Evolutionary conservation across 495 filamentous ascomycete genomes (phyloP).

Genomic region (Jackrogersella minutella): DNA sequence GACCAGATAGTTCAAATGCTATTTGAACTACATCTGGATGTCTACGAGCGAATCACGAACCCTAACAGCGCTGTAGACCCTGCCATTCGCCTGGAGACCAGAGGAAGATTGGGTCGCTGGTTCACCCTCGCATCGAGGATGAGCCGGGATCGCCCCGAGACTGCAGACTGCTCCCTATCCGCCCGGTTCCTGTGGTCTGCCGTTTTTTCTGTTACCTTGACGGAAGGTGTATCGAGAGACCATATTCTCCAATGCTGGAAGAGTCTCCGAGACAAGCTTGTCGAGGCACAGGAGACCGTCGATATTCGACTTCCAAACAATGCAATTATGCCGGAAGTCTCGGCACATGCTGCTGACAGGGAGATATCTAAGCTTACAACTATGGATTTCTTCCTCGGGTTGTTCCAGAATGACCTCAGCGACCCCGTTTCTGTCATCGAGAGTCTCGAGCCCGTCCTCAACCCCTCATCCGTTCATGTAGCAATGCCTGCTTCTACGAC

Average conservation of each 20-base stretch:
- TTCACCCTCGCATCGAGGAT: conserved; percentile 70
- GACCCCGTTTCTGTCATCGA: conserved; percentile 87
- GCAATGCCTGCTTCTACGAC: conserved; percentile 18
- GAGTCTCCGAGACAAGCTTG: conserved; percentile 61
- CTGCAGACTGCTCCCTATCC: conserved; percentile 56
- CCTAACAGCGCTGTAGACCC: conserved; percentile 73
- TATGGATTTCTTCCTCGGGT: conserved; percentile 91
- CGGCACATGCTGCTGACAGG: conserved; percentile 77
- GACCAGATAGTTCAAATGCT: conserved; percentile 75
- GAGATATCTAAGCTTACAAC: conserved; percentile 92
- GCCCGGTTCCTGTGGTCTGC: conserved; percentile 85
- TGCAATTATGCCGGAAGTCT: conserved; percentile 87
- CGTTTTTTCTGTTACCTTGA: conserved; percentile 74
- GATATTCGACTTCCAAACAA: conserved; percentile 82
- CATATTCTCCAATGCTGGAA: conserved; percentile 83
- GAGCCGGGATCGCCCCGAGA: conserved; percentile 53
- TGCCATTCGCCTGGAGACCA: conserved; percentile 65
- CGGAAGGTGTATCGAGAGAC: conserved; percentile 72
- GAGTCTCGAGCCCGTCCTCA: conserved; percentile 89
- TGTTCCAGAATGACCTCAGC: conserved; percentile 72
- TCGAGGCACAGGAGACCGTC: conserved; percentile 40
- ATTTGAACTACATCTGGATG: conserved; percentile 89
- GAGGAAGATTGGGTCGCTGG: conserved; percentile 80
- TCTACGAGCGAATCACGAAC: conserved; percentile 79
- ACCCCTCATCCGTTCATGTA: conserved; percentile 67